These are phyloP conservation scores for Pezicula rhizophila DNA, from an alignment of 2,329 filamentous ascomycete species.

Conservation along the genomic window DNA sequence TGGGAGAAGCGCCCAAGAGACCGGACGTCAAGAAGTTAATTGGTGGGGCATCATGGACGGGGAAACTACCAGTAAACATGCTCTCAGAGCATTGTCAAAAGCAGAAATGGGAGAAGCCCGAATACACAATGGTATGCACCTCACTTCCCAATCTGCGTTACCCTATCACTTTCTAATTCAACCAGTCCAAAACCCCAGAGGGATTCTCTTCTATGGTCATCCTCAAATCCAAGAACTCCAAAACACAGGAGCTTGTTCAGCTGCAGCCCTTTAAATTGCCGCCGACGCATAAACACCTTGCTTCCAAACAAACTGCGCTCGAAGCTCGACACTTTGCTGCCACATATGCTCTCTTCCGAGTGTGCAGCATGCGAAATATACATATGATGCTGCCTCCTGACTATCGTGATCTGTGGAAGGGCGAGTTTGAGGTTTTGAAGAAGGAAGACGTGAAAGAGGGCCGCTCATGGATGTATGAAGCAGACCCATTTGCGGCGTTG, in stretches of 20 bases:
- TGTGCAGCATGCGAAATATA: slow-evolving; percentile 93
- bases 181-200: slow-evolving; percentile 58
- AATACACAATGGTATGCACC: slow-evolving; percentile 69
- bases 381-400: slow-evolving; percentile 90
- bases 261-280: slow-evolving; percentile 82
- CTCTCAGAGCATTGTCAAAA: slow-evolving; percentile 93
- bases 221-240: slow-evolving; percentile 67
- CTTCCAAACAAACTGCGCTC: slow-evolving; percentile 70
- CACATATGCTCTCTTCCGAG: slow-evolving; percentile 82
- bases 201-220: slow-evolving; percentile 79
- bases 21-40: slow-evolving; percentile 75
- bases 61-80: slow-evolving; percentile 90
- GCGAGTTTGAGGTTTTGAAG: slow-evolving; percentile 77
- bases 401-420: slow-evolving; percentile 86
- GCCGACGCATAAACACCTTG: slow-evolving; percentile 67
- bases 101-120: slow-evolving; percentile 90
- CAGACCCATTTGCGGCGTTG: slow-evolving; percentile 81
- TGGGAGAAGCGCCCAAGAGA: slow-evolving; percentile 31
- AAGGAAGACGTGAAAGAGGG: slow-evolving; percentile 71
- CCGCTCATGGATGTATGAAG: slow-evolving; percentile 88
- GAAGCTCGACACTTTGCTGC: slow-evolving; percentile 93
- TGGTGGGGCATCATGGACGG: slow-evolving; percentile 93
- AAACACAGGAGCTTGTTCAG: slow-evolving; percentile 70
- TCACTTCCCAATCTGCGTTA: neutral
- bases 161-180: slow-evolving; percentile 2